These are phyloP conservation scores for Ailanthus altissimus DNA, from an alignment of 345 rosid genomes.

Conservation along the genomic window DNA sequence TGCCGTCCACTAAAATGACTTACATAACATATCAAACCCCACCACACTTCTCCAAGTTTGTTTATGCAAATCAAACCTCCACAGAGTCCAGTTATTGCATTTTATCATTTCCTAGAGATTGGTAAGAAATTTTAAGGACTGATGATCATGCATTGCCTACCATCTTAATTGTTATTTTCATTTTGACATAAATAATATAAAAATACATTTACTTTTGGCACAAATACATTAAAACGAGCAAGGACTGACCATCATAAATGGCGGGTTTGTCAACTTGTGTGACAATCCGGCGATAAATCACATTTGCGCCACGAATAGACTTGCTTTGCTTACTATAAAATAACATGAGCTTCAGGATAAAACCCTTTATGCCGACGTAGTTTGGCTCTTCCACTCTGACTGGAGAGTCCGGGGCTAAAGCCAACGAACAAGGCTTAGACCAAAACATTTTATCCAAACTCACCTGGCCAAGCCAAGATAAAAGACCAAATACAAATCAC, in stretches of 20 bases:
- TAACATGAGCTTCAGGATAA: conserved; percentile 63
- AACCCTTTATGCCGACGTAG: conserved; percentile 57
- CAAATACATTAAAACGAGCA: neutral
- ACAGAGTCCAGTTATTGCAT: neutral
- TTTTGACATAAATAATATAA: neutral
- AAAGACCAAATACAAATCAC: neutral
- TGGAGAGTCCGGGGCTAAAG: conserved; percentile 70
- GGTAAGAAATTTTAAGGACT: neutral
- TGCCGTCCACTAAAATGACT: neutral
- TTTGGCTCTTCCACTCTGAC: conserved; percentile 75
- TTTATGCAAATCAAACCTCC: neutral
- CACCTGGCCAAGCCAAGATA: conserved; percentile 41
- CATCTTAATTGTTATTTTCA: neutral
- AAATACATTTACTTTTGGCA: neutral
- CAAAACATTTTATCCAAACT: conserved; percentile 77
- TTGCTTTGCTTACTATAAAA: conserved; percentile 92
- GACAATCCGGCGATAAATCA: conserved; percentile 60
- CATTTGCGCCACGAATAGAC: conserved; percentile 83
- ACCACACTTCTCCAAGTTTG: neutral
- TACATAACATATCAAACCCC: neutral
- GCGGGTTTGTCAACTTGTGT: conserved; percentile 77
- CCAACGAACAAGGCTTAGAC: conserved; percentile 87
- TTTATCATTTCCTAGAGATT: neutral
- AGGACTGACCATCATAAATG: conserved; percentile 69
- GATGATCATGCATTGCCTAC: neutral